Evolutionary conservation across 805 yeast genomes (phyloP).

Genomic region (Lachancea lanzarotensis): DNA sequence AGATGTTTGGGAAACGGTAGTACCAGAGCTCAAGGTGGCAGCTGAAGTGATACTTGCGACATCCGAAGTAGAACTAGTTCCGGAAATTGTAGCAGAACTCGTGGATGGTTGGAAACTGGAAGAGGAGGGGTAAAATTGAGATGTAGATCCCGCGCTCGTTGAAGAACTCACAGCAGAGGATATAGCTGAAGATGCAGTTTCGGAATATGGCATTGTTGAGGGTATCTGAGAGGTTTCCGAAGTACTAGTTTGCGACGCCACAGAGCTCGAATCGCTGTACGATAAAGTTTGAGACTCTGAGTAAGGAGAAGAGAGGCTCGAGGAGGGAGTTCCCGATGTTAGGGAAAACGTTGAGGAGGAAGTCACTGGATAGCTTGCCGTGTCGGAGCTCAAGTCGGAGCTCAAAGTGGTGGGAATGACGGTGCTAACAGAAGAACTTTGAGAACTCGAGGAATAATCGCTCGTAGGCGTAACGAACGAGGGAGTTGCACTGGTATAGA

Average conservation of each 20-base stretch:
- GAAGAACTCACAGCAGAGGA: not conserved
- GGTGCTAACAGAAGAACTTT: not conserved
- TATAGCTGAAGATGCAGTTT: not conserved
- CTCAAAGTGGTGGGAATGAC: not conserved
- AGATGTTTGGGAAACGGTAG: not conserved
- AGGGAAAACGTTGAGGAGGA: not conserved
- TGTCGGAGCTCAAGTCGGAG: not conserved
- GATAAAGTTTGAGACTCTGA: not conserved
- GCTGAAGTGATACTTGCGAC: not conserved
- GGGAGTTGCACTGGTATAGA: not conserved
- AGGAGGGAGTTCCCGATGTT: not conserved
- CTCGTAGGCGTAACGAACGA: not conserved
- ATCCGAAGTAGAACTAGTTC: not conserved
- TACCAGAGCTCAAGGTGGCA: not conserved
- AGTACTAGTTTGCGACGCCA: not conserved
- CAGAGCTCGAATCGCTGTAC: not conserved
- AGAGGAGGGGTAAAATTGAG: not conserved
- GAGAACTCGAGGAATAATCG: not conserved
- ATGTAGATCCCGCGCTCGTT: not conserved
- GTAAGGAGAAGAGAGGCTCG: not conserved
- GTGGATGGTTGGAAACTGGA: not conserved
- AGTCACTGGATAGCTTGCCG: not conserved
- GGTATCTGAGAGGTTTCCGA: not conserved
- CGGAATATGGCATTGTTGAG: not conserved
- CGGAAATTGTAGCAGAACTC: not conserved